Percentiles rank a stretch among this genome's conserved stretches.
Conservation (phyloP, 768 basidiomycete genomes). For the Tremella yokohamensis region DNA sequence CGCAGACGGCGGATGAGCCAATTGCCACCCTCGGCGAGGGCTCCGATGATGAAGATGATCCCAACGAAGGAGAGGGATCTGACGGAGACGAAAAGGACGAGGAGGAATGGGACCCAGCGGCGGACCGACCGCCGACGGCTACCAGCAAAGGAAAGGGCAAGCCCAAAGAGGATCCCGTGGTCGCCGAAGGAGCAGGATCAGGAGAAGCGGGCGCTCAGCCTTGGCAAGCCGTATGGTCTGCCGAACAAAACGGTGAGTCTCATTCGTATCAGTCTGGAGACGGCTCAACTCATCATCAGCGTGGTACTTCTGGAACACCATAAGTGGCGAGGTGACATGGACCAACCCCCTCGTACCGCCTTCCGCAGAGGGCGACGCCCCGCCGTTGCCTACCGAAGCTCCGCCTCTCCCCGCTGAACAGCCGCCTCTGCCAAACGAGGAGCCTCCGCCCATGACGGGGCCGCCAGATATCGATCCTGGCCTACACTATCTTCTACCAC, state of each 20-base stretch:
- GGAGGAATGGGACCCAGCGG: not conserved
- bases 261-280: not conserved
- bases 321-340: conserved; percentile 47
- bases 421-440: conserved; percentile 12
- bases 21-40: not conserved
- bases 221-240: conserved; percentile 51
- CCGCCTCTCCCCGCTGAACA: conserved; percentile 13
- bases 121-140: not conserved
- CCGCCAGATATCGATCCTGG: conserved; percentile 38
- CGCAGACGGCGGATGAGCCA: not conserved
- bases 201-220: conserved; percentile 19
- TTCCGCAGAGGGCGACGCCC: conserved; percentile 2
- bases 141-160: conserved; percentile 28
- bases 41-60: conserved; percentile 25
- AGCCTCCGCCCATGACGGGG: not conserved
- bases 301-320: conserved; percentile 51
- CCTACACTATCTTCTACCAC: conserved; percentile 40
- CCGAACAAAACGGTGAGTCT: conserved; percentile 47
- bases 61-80: conserved; percentile 14
- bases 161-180: conserved; percentile 18
- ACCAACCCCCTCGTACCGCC: conserved; percentile 44
- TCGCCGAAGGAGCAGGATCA: not conserved
- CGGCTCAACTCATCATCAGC: conserved; percentile 23
- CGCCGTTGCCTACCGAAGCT: conserved; percentile 11
- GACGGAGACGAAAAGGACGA: conserved; percentile 4